Evolutionary conservation across 768 basidiomycete species (phyloP).

Genomic region (Lactarius tabidus): DNA sequence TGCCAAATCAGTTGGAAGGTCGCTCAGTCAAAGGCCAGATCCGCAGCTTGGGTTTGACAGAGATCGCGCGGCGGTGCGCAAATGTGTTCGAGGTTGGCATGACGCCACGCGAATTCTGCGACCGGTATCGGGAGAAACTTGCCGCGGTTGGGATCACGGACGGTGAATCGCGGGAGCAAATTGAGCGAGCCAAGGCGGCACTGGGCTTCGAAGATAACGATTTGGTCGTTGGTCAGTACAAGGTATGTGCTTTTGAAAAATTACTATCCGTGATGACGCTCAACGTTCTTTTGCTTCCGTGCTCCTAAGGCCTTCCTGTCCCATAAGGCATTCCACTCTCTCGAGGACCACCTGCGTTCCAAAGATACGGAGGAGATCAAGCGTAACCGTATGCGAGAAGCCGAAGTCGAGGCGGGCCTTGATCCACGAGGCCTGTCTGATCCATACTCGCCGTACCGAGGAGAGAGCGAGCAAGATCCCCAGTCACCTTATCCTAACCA

Average conservation of each 20-base stretch:
- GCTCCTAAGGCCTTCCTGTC: slow-evolving; percentile 76
- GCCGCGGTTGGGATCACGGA: slow-evolving; percentile 52
- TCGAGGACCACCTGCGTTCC: slow-evolving; percentile 84
- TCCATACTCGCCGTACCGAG: slow-evolving; percentile 74
- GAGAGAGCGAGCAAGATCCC: slow-evolving; percentile 41
- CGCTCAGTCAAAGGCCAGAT: slow-evolving; percentile 91
- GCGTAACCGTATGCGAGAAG: slow-evolving; percentile 71
- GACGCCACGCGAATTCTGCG: slow-evolving; percentile 81
- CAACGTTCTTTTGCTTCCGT: slow-evolving; percentile 12
- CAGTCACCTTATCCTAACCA: slow-evolving; percentile 34
- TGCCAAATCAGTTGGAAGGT: slow-evolving; percentile 92
- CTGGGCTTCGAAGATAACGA: slow-evolving; percentile 63
- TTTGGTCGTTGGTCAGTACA: slow-evolving; percentile 75
- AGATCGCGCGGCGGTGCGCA: slow-evolving; percentile 64
- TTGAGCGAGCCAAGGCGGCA: slow-evolving; percentile 54
- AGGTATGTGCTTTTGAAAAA: slow-evolving; percentile 47
- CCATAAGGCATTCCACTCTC: slow-evolving; percentile 76
- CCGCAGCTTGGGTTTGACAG: slow-evolving; percentile 70
- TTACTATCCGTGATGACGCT: neutral
- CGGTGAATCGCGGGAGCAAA: slow-evolving; percentile 54
- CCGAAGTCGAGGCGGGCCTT: slow-evolving; percentile 67
- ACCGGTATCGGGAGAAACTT: slow-evolving; percentile 73
- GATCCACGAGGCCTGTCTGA: slow-evolving; percentile 54
- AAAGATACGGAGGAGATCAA: slow-evolving; percentile 85
- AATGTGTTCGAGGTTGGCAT: slow-evolving; percentile 80